phyloP scores from a whole-genome alignment of 2,329 filamentous ascomycete genomes.

The Didymosphaeria variabile region DNA sequence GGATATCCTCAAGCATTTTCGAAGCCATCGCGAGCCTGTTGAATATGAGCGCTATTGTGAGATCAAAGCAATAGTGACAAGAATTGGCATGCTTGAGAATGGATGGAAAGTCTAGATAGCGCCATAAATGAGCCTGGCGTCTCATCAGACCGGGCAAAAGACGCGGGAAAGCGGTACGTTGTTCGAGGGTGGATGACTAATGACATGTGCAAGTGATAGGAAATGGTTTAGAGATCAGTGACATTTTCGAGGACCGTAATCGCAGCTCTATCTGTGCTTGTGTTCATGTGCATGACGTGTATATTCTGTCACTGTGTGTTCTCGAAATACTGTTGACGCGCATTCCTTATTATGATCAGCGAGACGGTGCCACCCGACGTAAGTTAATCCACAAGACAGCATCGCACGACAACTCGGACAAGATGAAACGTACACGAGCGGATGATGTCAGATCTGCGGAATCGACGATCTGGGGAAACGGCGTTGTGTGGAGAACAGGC shows the following conservation, averaged over 20 bases:
- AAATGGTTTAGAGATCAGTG: neutral
- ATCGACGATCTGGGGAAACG: neutral
- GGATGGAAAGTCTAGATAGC: no score
- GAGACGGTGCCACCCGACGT: neutral
- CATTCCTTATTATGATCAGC: constrained; percentile 6
- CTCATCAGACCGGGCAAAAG: neutral
- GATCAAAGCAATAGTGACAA: no score
- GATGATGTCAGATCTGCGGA: neutral
- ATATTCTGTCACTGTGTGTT: neutral
- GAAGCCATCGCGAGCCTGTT: no score
- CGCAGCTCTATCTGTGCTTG: neutral
- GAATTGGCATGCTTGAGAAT: no score
- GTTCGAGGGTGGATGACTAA: neutral
- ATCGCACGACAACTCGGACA: neutral
- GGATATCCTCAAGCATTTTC: no score
- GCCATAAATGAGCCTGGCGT: no score
- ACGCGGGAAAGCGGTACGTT: neutral
- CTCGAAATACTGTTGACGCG: neutral
- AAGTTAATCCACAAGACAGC: neutral
- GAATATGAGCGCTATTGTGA: no score
- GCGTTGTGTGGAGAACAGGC: neutral
- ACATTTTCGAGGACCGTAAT: no score
- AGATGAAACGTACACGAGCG: neutral
- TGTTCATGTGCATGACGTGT: neutral
- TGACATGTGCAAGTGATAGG: neutral